Conservation (phyloP, 2,329 filamentous ascomycete genomes). For the Monascus ruber region DNA sequence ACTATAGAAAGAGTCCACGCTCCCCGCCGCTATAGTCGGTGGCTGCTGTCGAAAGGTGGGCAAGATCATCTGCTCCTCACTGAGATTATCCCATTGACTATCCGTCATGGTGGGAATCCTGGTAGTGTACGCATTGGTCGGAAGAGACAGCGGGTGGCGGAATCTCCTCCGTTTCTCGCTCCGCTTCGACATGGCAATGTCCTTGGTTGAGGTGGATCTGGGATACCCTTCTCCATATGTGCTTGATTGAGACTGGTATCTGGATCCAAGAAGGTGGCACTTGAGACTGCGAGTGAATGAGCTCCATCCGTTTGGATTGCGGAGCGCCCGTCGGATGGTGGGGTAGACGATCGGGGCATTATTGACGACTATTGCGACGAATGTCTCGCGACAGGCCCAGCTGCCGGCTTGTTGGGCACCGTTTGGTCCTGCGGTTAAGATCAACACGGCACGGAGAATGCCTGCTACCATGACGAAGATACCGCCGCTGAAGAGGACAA, state of each 20-base stretch:
- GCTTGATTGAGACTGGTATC: too few relatives aligned
- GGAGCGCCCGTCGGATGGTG: conserved; percentile 12
- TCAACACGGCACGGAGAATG: conserved; percentile 43
- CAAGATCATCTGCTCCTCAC: conserved; percentile 19
- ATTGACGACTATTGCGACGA: conserved; percentile 33
- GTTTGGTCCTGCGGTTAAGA: conserved; percentile 31
- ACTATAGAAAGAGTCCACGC: neutral
- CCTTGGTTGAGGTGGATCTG: conserved; percentile 13
- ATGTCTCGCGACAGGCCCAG: conserved; percentile 37
- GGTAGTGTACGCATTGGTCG: conserved; percentile 19
- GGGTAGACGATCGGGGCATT: conserved; percentile 36
- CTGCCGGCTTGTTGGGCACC: conserved; percentile 31
- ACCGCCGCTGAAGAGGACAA: conserved; percentile 45
- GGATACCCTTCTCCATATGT: conserved; percentile 7
- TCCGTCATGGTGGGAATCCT: conserved; percentile 2
- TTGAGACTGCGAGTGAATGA: too few relatives aligned
- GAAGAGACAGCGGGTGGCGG: conserved; percentile 20
- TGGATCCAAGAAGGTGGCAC: too few relatives aligned
- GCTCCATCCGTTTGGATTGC: conserved; percentile 6
- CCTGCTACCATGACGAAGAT: conserved; percentile 45
- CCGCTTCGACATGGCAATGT: conserved; percentile 2
- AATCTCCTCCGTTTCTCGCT: conserved; percentile 14
- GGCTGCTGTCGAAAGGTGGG: conserved; percentile 13
- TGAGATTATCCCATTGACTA: conserved; percentile 1
- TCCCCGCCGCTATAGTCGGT: conserved; percentile 3